Evolutionary conservation across 202 grass and related monocot genomes (phyloP), one percentile per base, ranked within the genome.

Genomic region (Saccharum hybrid): DNA sequence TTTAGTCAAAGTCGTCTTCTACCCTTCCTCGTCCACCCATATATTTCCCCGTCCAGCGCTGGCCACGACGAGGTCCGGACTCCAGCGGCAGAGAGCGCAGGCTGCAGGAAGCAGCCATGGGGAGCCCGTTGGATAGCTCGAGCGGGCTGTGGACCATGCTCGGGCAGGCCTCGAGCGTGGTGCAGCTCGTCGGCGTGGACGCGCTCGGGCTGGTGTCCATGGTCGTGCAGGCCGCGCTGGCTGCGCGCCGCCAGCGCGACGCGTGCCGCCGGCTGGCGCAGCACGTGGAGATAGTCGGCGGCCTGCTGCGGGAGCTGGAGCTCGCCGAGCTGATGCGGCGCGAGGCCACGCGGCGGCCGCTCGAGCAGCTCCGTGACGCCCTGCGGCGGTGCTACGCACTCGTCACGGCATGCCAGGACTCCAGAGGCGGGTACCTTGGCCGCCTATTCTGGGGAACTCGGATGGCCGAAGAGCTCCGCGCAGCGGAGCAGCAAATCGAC

Each of bases 321-420:
- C 30, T 89, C 18, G 78, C 61, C 3, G 87, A 89, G 6, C 77
- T 92, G 38, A 87, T 78, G 82, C 75, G 43, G 67, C 75, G 57
- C 30, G 84, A 85, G 18, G 81, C 69, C 66, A 89, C 81, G n/a
- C 72, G 87, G 67, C 80, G 68, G 42, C 84, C 84, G 0, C 68
- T 92, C 10, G 86, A 92, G 74, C 81, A 78, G 76, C 87, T 92
- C 10, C 33, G 72, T 0, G 77, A 42, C 28, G 72, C 73, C 22
- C 66, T 87, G 42, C 79, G 85, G 40, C 79, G 79, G 66, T 82
- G 85, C 85, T 87, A 82, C 28, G 72, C 52, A 33, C 85, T 87
- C 72, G 79, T 23, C 41, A 56, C 16, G 26, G 79, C 57, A 43
- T 87, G 86, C 80, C 62, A 84, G 76, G 68, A 84, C 69, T 12